Evolutionary conservation across 1,284 basidiomycete genomes (phyloP).

Genomic region (Cystobasidium sp.): DNA sequence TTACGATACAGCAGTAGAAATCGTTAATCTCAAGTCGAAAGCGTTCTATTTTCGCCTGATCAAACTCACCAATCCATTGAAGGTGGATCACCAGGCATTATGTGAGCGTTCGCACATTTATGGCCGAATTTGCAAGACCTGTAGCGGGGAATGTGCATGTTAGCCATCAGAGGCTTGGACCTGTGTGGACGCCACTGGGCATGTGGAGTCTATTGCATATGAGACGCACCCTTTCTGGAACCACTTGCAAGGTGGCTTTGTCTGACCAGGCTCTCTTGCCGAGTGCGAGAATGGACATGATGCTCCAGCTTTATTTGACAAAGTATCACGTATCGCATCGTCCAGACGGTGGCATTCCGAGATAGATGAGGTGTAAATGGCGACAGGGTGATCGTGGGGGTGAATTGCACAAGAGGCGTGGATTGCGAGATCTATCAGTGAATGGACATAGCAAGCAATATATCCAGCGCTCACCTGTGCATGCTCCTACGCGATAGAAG

Average conservation of each 20-base stretch:
- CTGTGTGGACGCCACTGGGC: background rate
- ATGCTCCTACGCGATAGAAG: constrained; percentile 44
- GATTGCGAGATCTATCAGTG: background rate
- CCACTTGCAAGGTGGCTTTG: constrained; percentile 41
- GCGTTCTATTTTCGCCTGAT: background rate
- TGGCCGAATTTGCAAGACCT: constrained; percentile 44
- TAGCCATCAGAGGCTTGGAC: background rate
- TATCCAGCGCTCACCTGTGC: constrained; percentile 29
- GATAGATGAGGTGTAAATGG: constrained; percentile 1
- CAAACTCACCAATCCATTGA: constrained; percentile 41
- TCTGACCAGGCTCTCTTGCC: constrained; percentile 31
- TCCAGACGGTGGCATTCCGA: constrained; percentile 1
- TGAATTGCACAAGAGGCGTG: constrained; percentile 5
- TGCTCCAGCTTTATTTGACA: constrained; percentile 24
- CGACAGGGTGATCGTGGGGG: constrained; percentile 6
- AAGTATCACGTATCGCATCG: background rate
- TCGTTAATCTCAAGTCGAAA: background rate
- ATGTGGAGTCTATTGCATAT: background rate
- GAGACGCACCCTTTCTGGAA: constrained; percentile 40
- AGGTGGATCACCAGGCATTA: constrained; percentile 42
- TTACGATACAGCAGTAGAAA: background rate
- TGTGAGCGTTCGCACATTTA: constrained; percentile 44
- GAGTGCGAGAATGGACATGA: constrained; percentile 39
- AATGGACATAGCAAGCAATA: background rate
- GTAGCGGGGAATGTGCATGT: background rate